phyloP scores from a whole-genome alignment of 805 yeast species.

The Torulaspora gathmanii region DNA sequence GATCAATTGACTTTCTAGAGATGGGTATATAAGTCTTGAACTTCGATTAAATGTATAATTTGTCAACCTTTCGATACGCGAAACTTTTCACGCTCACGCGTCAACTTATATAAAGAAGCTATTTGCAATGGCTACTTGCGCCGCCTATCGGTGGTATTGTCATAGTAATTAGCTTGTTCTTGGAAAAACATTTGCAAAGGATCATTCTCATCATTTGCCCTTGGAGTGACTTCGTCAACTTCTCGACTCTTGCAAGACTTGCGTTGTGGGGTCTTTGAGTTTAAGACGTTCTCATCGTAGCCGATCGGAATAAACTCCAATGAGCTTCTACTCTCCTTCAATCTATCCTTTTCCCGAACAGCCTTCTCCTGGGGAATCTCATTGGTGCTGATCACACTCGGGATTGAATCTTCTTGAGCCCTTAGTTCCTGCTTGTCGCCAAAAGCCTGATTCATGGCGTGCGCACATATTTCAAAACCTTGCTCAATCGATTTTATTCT shows the following conservation, averaged over 20 bases:
- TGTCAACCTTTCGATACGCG: neutral
- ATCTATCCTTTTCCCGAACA: constrained; percentile 6
- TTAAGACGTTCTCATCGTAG: constrained; percentile 16
- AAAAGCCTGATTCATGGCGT: constrained; percentile 13
- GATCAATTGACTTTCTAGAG: neutral
- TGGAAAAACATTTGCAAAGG: constrained; percentile 17
- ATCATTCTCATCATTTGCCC: constrained; percentile 13
- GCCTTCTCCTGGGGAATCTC: neutral
- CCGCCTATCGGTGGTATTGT: constrained; percentile 1
- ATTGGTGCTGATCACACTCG: constrained; percentile 4
- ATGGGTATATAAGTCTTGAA: neutral
- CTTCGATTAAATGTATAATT: neutral
- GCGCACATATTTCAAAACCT: constrained; percentile 15
- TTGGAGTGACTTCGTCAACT: constrained; percentile 6
- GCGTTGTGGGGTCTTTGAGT: constrained; percentile 6
- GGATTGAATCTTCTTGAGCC: neutral
- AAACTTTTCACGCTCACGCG: constrained; percentile 5
- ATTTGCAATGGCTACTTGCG: constrained; percentile 3
- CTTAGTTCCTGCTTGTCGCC: constrained; percentile 4
- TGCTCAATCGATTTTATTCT: constrained; percentile 8
- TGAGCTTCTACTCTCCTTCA: constrained; percentile 6
- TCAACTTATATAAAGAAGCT: neutral
- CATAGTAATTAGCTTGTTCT: constrained; percentile 8
- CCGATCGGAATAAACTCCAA: constrained; percentile 26
- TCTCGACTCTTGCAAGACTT: neutral